phyloP scores from a whole-genome alignment of 225 moss, liverwort and hornwort species.

The Polytrichum formosum region DNA sequence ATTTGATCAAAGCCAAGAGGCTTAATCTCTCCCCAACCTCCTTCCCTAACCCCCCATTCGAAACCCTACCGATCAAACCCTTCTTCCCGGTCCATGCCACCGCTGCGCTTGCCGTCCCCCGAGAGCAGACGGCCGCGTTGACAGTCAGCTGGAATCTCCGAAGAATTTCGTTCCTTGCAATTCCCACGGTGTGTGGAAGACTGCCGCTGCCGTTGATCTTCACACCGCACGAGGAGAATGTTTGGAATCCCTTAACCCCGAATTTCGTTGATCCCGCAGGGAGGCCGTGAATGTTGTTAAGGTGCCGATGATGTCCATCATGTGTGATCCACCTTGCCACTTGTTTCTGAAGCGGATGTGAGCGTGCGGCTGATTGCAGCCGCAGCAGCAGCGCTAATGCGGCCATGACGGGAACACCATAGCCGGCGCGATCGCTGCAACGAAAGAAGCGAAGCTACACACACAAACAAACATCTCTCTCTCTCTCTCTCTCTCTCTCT shows the following conservation, averaged over 20 bases:
- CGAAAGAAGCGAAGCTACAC: too few species aligned
- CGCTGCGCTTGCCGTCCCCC: conserved; percentile 43
- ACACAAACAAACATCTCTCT: too few species aligned
- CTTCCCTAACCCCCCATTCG: background rate
- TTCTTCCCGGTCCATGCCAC: conserved; percentile 27
- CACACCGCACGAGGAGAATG: too few species aligned
- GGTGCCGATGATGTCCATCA: background rate
- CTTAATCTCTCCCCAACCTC: conserved; percentile 7
- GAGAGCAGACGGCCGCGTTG: conserved; percentile 5
- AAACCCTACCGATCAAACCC: background rate
- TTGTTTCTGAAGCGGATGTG: conserved; percentile 2
- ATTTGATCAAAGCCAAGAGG: conserved; percentile 7
- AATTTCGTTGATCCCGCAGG: background rate
- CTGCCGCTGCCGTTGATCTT: too few species aligned
- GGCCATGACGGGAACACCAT: conserved; percentile 50
- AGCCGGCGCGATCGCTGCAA: conserved; percentile 10
- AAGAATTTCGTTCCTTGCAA: background rate
- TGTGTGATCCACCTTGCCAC: conserved; percentile 3
- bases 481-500: too few species aligned
- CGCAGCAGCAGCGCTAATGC: conserved; percentile 27
- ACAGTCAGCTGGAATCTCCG: conserved; percentile 8
- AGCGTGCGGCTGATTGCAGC: conserved; percentile 5
- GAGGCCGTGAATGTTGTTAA: background rate
- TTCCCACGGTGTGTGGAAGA: too few species aligned
- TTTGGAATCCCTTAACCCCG: too few species aligned